These are phyloP conservation scores for Pseudoperonospora humuli DNA, from an alignment of 352 stramenopile species.

Conservation along the genomic window DNA sequence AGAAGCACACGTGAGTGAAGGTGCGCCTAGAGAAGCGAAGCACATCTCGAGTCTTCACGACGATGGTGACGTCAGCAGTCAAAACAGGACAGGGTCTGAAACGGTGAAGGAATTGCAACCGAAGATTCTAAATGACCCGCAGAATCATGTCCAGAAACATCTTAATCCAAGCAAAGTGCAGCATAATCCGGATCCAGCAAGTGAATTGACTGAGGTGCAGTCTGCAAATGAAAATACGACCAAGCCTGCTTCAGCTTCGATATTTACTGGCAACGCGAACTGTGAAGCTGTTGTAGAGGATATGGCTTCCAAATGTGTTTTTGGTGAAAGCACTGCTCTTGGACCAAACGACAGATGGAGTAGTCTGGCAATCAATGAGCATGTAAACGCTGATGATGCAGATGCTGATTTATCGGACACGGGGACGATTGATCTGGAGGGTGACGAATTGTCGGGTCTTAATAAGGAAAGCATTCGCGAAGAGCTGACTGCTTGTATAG, in stretches of 20 bases:
- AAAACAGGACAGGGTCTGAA: neutral
- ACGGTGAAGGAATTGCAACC: slow-evolving; percentile 3
- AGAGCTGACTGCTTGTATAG: neutral
- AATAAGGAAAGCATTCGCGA: slow-evolving; percentile 5
- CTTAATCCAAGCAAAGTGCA: neutral
- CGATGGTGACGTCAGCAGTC: neutral
- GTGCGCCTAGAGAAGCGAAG: neutral
- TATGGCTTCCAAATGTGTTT: neutral
- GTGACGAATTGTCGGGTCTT: slow-evolving; percentile 16
- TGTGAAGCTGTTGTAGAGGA: neutral
- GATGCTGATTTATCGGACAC: slow-evolving; percentile 26
- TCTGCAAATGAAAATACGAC: no score
- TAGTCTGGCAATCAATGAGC: neutral
- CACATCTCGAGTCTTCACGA: neutral
- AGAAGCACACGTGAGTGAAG: slow-evolving; percentile 1
- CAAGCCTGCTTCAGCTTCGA: no score
- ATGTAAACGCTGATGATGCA: slow-evolving; percentile 6
- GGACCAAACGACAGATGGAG: neutral
- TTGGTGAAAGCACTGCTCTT: neutral
- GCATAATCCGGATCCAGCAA: neutral
- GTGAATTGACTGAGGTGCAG: neutral
- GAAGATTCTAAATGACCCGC: no score
- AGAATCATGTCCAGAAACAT: slow-evolving; percentile 2
- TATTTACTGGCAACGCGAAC: neutral
- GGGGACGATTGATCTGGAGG: slow-evolving; percentile 29